A percentile compares a stretch with the other conserved stretches of the same genome.
Conservation (phyloP, 129 eudicot genomes). For the Flaveria brownii region DNA sequence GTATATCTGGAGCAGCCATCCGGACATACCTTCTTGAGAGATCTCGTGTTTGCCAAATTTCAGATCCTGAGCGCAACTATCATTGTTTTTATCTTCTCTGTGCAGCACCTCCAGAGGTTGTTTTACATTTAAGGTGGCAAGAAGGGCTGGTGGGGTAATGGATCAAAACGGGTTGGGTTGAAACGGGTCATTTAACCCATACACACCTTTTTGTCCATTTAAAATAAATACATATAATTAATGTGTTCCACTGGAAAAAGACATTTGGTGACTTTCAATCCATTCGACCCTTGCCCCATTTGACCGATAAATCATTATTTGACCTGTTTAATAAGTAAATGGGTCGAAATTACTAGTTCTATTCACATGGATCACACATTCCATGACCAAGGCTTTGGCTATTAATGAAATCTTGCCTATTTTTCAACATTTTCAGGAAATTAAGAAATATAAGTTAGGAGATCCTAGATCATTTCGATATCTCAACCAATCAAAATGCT, state of each 20-base stretch:
- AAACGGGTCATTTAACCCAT: neutral
- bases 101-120: constrained; percentile 93
- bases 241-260: neutral
- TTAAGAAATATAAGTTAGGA: constrained; percentile 82
- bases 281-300: neutral
- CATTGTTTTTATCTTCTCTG: constrained; percentile 97
- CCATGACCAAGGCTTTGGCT: constrained; percentile 9
- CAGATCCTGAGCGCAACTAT: constrained; percentile 96
- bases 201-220: neutral
- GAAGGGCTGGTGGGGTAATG: neutral
- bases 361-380: constrained; percentile 1
- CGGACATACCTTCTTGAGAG: constrained; percentile 95
- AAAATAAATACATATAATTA: neutral
- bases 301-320: neutral
- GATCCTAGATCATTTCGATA: constrained; percentile 77
- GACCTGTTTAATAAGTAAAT: neutral
- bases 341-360: neutral
- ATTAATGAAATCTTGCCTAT: constrained; percentile 23
- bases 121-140: constrained; percentile 15
- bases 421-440: constrained; percentile 54
- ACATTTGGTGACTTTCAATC: neutral
- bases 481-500: constrained; percentile 86
- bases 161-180: neutral
- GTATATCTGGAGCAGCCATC: constrained; percentile 97
- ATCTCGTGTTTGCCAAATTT: constrained; percentile 96